Evolutionary conservation across 805 yeast genomes (phyloP).

Genomic region (Scheffersomyces coipomensis): DNA sequence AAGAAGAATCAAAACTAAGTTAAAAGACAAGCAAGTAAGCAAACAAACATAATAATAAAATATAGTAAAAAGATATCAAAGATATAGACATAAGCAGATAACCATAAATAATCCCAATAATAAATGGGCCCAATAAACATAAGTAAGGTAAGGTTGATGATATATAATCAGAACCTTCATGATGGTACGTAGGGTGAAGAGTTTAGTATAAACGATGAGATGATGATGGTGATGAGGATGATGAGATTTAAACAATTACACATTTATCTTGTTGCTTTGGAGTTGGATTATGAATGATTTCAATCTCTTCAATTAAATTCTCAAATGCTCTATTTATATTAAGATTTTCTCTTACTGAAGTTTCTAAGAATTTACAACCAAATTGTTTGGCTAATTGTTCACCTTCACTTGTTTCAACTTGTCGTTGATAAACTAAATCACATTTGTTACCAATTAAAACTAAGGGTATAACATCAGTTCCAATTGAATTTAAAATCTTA

Average conservation of each 20-base stretch:
- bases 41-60: too few relatives aligned
- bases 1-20: too few relatives aligned
- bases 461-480: slow-evolving; percentile 47
- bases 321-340: slow-evolving; percentile 56
- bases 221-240: too few relatives aligned
- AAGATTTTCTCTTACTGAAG: slow-evolving; percentile 46
- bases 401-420: slow-evolving; percentile 61
- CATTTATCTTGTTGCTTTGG: slow-evolving; percentile 50
- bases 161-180: too few relatives aligned
- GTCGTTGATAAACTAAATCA: slow-evolving; percentile 60
- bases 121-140: too few relatives aligned
- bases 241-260: slow-evolving; percentile 35
- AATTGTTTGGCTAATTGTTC: slow-evolving; percentile 41
- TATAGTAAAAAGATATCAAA: too few relatives aligned
- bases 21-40: too few relatives aligned
- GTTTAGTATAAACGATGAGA: too few relatives aligned
- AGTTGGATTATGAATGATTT: slow-evolving; percentile 55
- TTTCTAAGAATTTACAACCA: slow-evolving; percentile 46
- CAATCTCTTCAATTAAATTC: slow-evolving; percentile 56
- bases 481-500: slow-evolving; percentile 70
- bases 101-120: too few relatives aligned
- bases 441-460: slow-evolving; percentile 69
- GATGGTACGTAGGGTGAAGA: too few relatives aligned
- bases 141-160: too few relatives aligned
- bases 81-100: too few relatives aligned